Evolutionary conservation across 1,284 basidiomycete genomes (phyloP).

Genomic region (Cutaneotrichosporon sp.): DNA sequence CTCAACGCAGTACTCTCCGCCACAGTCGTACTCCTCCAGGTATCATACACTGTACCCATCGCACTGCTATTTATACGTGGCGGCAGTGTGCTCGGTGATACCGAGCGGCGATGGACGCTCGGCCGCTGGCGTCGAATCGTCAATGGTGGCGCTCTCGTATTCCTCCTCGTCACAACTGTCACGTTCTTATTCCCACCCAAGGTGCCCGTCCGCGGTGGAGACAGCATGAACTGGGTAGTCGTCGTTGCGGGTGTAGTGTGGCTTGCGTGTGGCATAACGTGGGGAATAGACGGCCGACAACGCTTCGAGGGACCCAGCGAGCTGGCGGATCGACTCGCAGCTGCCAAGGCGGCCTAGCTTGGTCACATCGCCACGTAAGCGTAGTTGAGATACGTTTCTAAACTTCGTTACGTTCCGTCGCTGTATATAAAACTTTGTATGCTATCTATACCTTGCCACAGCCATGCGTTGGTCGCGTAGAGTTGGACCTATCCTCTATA

Average conservation of each 20-base stretch:
- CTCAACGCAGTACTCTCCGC: conserved; percentile 53
- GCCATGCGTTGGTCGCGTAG: too few relatives aligned
- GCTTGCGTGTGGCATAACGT: conserved; percentile 45
- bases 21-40: conserved; percentile 39
- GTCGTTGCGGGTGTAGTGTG: conserved; percentile 45
- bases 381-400: too few relatives aligned
- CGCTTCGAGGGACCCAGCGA: conserved; percentile 52
- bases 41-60: conserved; percentile 47
- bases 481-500: too few relatives aligned
- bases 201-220: conserved; percentile 46
- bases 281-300: conserved; percentile 48
- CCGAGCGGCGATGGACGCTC: conserved; percentile 37
- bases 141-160: conserved; percentile 51
- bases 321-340: conserved; percentile 31
- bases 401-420: too few relatives aligned
- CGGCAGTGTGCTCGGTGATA: conserved; percentile 45
- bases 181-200: conserved; percentile 58
- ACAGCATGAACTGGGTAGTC: conserved; percentile 55
- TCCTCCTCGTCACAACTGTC: conserved; percentile 53
- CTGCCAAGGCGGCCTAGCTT: background rate
- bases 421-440: too few relatives aligned
- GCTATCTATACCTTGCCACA: too few relatives aligned
- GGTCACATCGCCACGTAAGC: too few relatives aligned
- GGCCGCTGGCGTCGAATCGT: conserved; percentile 37
- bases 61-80: conserved; percentile 53